A percentile compares a stretch with the other conserved stretches of the same genome.
Conservation (phyloP, 768 basidiomycete species). For the Crepidotus variabilis region DNA sequence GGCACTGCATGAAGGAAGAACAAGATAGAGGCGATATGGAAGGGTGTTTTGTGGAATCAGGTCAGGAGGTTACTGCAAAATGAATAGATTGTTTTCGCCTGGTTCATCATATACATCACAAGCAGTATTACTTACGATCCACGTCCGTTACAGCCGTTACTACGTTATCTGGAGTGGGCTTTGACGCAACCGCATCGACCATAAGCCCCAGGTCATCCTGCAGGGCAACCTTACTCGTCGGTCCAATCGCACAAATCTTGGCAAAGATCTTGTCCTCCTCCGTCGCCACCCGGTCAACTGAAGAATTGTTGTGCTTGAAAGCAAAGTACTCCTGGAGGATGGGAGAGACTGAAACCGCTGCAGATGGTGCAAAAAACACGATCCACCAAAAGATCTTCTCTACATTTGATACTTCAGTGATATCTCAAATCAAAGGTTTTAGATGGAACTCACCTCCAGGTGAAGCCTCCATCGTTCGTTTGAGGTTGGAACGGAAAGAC, state of each 20-base stretch:
- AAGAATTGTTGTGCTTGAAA: conserved; percentile 21
- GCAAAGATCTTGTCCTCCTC: conserved; percentile 8
- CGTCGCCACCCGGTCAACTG: background rate
- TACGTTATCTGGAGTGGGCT: conserved; percentile 47
- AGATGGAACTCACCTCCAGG: conserved; percentile 16
- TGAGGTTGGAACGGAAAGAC: conserved; percentile 44
- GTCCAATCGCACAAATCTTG: conserved; percentile 62
- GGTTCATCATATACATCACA: too few relatives aligned
- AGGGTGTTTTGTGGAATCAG: too few relatives aligned
- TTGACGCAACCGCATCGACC: conserved; percentile 54
- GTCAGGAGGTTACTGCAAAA: too few relatives aligned
- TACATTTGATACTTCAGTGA: conserved; percentile 10
- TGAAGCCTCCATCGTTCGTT: conserved; percentile 20
- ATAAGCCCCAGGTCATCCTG: conserved; percentile 36
- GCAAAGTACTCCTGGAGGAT: conserved; percentile 41
- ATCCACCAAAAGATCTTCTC: conserved; percentile 52
- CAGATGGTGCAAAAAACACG: conserved; percentile 73
- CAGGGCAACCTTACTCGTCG: conserved; percentile 57
- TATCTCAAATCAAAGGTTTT: background rate
- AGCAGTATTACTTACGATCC: too few relatives aligned
- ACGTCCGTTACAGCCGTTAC: background rate
- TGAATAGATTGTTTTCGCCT: too few relatives aligned
- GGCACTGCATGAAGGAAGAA: too few relatives aligned
- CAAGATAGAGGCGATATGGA: too few relatives aligned
- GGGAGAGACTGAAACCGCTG: conserved; percentile 54